Evolutionary conservation across 1,284 basidiomycete genomes (phyloP), one percentile per base, ranked within the genome.

Genomic region (Trichosporon inkin): DNA sequence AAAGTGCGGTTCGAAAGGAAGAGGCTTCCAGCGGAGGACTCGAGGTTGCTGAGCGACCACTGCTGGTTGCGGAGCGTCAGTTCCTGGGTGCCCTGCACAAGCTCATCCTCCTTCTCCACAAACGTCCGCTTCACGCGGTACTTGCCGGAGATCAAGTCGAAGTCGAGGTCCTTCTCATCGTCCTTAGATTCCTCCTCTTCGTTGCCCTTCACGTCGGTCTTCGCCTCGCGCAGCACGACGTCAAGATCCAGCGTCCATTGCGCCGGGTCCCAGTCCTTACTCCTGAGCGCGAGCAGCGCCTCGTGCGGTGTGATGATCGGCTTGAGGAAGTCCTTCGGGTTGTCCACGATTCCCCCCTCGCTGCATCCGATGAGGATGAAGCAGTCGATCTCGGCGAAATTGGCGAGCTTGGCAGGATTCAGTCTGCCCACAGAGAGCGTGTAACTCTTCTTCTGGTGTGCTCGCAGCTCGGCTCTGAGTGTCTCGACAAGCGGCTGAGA

Each of bases 291-390:
- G 3, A 96, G 79, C 68, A 89, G 85, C 40, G 98, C 82, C 75
- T 99, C 96, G 75, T 87, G 97, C 0, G 96, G 96, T 1, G 95
- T 98, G 22, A 99, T 84, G 56, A 99, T 95, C 0, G 95, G 94
- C 19, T 86, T 81, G 58, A 88, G 82, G 73, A 94, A 99, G 22
- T 97, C 94, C 86, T 92, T 61, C 34, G 14, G 37, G 44, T 47
- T 83, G 53, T 96, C 91, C 16, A 96, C 84, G 38, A 98, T 76
- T 54, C 89, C 92, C 68, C 95, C 95, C 74, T 99, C 95, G 0
- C 88, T 88, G 77, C 95, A 99, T 0, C 94, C 94, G 1, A 97
- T 88, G 60, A 98, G 82, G 6, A 99, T 88, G 70, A 94, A 99
- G 70, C 92, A 94, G 72, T 98, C 95, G 55, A 99, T 88, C 75